Conservation (phyloP, 2,329 filamentous ascomycete genomes). For the Ambrosiella beaveri region DNA sequence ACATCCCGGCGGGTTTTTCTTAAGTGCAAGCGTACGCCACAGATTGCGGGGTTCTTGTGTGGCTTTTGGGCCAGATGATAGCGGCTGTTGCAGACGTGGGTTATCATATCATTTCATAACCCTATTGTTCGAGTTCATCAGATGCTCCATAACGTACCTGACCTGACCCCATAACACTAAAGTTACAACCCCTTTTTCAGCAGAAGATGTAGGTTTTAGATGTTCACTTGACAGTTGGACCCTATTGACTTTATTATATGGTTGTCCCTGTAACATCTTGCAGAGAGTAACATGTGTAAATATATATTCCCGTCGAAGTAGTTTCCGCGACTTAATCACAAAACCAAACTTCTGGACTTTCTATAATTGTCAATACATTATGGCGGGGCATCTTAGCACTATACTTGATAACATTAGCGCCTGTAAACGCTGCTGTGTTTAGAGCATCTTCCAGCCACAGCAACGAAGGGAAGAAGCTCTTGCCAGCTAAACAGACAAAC, state of each 20-base stretch:
- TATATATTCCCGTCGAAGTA: too few species aligned
- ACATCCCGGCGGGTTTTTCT: slow-evolving; percentile 1
- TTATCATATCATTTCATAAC: not conserved
- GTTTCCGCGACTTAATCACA: too few species aligned
- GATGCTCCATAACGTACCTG: not conserved
- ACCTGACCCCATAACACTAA: not conserved
- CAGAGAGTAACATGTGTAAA: too few species aligned
- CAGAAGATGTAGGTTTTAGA: too few species aligned
- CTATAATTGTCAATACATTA: not conserved
- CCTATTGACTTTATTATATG: too few species aligned
- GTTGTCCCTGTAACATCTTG: too few species aligned
- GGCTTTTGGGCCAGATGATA: not conserved
- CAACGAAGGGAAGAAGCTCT: not conserved
- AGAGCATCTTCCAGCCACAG: not conserved
- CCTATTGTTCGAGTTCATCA: not conserved
- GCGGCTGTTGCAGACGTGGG: not conserved
- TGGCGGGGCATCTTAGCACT: not conserved
- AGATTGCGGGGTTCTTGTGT: slow-evolving; percentile 11
- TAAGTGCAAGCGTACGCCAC: slow-evolving; percentile 4
- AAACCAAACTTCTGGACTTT: too few species aligned
- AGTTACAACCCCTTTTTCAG: too few species aligned
- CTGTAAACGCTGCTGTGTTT: not conserved
- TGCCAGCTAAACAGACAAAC: slow-evolving; percentile 2
- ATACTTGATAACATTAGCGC: not conserved
- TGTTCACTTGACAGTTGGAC: too few species aligned